Percentiles rank a stretch among this genome's conserved stretches.
phyloP scores from a whole-genome alignment of 352 stramenopile genomes.

The Globisporangium middletonii region DNA sequence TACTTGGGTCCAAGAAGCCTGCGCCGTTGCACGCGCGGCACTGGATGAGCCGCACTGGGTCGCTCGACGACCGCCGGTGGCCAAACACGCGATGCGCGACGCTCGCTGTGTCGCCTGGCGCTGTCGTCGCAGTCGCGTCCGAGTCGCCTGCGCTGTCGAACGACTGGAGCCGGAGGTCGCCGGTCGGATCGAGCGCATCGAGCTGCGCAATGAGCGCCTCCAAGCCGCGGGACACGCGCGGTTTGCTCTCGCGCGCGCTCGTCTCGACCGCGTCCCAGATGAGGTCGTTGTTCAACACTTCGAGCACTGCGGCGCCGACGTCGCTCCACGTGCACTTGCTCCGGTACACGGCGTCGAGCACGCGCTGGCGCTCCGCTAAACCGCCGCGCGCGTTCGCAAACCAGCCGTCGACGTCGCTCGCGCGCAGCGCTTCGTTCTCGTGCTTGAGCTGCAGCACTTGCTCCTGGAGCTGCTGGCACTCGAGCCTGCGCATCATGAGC shows the following conservation, averaged over 20 bases:
- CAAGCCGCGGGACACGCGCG: slow-evolving; percentile 29
- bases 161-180: not conserved
- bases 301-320: slow-evolving; percentile 41
- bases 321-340: slow-evolving; percentile 49
- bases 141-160: not conserved
- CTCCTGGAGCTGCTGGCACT: slow-evolving; percentile 48
- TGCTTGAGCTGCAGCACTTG: slow-evolving; percentile 36
- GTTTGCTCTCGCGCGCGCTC: slow-evolving; percentile 34
- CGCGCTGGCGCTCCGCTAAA: slow-evolving; percentile 38
- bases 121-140: not conserved
- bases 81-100: slow-evolving; percentile 7
- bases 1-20: slow-evolving; percentile 35
- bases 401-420: slow-evolving; percentile 29
- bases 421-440: slow-evolving; percentile 25
- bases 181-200: slow-evolving; percentile 16
- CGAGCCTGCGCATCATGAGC: slow-evolving; percentile 14
- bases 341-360: slow-evolving; percentile 49
- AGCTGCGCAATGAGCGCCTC: slow-evolving; percentile 39
- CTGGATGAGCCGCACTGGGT: slow-evolving; percentile 33
- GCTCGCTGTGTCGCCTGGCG: not conserved
- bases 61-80: slow-evolving; percentile 10
- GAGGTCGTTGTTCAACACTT: slow-evolving; percentile 61
- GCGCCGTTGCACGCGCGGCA: slow-evolving; percentile 47
- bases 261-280: slow-evolving; percentile 51
- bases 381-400: slow-evolving; percentile 35